These are phyloP conservation scores for Periconia sp. DNA, from an alignment of 2,329 filamentous ascomycete genomes.

Conservation along the genomic window DNA sequence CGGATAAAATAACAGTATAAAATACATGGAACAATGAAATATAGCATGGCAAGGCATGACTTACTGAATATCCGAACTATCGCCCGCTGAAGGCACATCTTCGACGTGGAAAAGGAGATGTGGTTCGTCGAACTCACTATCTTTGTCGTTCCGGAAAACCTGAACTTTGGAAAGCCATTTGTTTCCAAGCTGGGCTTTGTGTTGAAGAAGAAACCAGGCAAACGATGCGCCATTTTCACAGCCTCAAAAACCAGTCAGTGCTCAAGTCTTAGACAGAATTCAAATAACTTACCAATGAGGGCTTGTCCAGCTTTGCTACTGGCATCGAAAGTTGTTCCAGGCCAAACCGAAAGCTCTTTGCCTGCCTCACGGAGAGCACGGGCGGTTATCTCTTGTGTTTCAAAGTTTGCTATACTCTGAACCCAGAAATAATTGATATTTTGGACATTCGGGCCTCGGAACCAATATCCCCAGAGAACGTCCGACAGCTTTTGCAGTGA, in stretches of 20 bases:
- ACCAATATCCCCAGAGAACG: conserved; percentile 24
- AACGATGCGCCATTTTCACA: conserved; percentile 22
- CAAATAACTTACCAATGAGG: conserved; percentile 14
- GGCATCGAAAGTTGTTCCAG: conserved; percentile 15
- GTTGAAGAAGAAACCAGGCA: conserved; percentile 24
- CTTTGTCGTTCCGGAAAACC: conserved; percentile 4
- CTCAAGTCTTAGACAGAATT: neutral
- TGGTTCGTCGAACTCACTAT: neutral
- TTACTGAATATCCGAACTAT: neutral
- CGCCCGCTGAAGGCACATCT: neutral
- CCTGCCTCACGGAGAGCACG: conserved; percentile 8
- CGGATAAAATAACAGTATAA: too few species aligned
- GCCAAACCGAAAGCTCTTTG: conserved; percentile 14
- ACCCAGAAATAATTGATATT: conserved; percentile 22
- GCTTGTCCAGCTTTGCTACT: conserved; percentile 16
- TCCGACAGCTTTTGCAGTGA: conserved; percentile 15
- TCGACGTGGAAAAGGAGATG: conserved; percentile 1
- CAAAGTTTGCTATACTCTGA: conserved; percentile 18
- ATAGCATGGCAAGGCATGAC: too few species aligned
- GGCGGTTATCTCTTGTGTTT: conserved; percentile 18
- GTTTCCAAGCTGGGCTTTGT: conserved; percentile 18
- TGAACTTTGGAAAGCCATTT: conserved; percentile 19
- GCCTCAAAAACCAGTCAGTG: conserved; percentile 1
- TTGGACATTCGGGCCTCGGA: conserved; percentile 3
- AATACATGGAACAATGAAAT: too few species aligned